These are phyloP conservation scores for Ricinus communis DNA, from an alignment of 345 rosid species.

Conservation along the genomic window DNA sequence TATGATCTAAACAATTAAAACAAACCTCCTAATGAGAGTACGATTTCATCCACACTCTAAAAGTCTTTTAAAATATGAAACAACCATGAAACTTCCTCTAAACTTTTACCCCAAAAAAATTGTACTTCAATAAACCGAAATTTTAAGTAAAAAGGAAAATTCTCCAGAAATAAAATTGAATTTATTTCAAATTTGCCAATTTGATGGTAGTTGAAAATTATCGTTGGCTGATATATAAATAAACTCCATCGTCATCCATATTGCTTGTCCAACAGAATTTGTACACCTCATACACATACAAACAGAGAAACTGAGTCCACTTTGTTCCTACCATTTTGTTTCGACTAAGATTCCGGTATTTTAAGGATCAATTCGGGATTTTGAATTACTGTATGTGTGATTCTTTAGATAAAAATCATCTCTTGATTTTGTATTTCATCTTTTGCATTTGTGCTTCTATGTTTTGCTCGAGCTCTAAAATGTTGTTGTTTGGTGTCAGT, in stretches of 20 bases:
- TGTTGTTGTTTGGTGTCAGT: not conserved
- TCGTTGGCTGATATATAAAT: not conserved
- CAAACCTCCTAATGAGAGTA: not conserved
- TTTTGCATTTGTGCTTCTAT: not conserved
- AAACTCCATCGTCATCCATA: not conserved
- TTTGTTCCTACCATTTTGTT: conserved; percentile 22
- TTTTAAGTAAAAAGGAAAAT: not conserved
- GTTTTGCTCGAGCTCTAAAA: not conserved
- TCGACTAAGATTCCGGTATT: conserved; percentile 13
- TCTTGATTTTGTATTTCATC: not conserved
- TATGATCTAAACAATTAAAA: no score
- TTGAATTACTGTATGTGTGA: conserved; percentile 15
- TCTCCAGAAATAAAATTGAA: not conserved
- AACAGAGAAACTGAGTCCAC: conserved; percentile 17
- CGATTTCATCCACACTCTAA: conserved; percentile 14
- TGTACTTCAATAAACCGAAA: not conserved
- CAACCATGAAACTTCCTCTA: conserved; percentile 22
- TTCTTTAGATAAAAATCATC: conserved; percentile 14
- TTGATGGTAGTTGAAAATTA: not conserved
- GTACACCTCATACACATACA: conserved; percentile 8
- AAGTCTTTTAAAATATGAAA: conserved; percentile 26
- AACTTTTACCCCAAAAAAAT: not conserved
- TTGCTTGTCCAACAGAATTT: conserved; percentile 8
- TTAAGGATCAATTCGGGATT: not conserved
- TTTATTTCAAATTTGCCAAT: conserved; percentile 9